These are phyloP conservation scores for Trapa bicornis DNA, from an alignment of 345 rosid genomes.

Conservation along the genomic window DNA sequence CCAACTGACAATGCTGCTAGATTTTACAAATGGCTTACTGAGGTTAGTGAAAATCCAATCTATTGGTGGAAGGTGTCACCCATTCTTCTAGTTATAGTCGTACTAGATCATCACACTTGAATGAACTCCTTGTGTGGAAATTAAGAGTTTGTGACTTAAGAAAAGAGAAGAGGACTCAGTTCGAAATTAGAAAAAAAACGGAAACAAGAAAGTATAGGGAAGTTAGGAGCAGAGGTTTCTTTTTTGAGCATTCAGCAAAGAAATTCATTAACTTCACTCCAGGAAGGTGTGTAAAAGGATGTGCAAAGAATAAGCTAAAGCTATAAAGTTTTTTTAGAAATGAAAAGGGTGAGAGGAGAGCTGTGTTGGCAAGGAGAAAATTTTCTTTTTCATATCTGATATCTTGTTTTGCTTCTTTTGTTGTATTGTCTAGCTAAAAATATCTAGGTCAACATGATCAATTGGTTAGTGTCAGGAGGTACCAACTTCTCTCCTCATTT, in stretches of 20 bases:
- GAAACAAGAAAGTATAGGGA: background rate
- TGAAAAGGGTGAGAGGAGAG: background rate
- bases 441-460: background rate
- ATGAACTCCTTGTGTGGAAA: background rate
- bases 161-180: background rate
- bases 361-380: background rate
- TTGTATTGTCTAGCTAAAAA: background rate
- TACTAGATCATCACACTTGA: background rate
- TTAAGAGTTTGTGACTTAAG: background rate
- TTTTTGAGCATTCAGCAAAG: no score
- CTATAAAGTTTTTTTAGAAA: no score
- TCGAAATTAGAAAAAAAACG: background rate
- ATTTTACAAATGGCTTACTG: slow-evolving; percentile 95
- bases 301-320: background rate
- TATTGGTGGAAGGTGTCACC: background rate
- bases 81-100: background rate
- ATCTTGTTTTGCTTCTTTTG: background rate
- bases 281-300: no score
- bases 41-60: slow-evolving; percentile 29
- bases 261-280: no score
- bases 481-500: slow-evolving; percentile 1
- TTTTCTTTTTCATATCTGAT: background rate
- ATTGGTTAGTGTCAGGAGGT: background rate
- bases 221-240: background rate
- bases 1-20: slow-evolving; percentile 99